Percentiles rank a stretch among this genome's conserved stretches.
phyloP scores from a whole-genome alignment of 106 monocot species.

The Ottelia alismoides region DNA sequence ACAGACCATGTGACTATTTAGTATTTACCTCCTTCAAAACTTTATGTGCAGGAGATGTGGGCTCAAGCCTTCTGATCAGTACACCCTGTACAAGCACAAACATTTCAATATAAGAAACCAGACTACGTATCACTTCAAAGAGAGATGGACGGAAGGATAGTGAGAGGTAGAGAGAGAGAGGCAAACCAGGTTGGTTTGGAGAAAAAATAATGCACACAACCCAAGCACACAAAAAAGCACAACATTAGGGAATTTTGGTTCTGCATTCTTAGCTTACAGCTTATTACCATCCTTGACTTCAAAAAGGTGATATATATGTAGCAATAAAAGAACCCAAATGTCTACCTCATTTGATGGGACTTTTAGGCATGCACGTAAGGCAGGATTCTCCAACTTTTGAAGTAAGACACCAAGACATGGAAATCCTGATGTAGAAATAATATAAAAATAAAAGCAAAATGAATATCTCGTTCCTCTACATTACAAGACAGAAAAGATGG shows the following conservation, averaged over 20 bases:
- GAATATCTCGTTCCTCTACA: no score
- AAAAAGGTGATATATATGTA: background rate
- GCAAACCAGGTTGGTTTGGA: background rate
- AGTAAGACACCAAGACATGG: slow-evolving; percentile 92
- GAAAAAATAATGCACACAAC: no score
- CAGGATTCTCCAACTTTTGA: slow-evolving; percentile 95
- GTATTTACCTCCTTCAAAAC: slow-evolving; percentile 64
- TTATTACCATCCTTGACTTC: background rate
- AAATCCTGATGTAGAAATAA: slow-evolving; percentile 88
- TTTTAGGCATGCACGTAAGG: slow-evolving; percentile 76
- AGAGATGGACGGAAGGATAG: no score
- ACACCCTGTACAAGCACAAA: slow-evolving; percentile 54
- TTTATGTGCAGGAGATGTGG: slow-evolving; percentile 65
- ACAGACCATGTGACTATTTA: background rate
- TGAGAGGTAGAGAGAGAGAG: no score
- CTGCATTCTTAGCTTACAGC: no score
- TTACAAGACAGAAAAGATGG: no score
- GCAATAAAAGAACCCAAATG: background rate
- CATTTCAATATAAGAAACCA: slow-evolving; percentile 1
- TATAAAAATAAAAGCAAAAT: no score
- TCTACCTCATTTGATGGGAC: slow-evolving; percentile 84
- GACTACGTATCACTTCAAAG: no score
- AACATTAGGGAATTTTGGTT: no score
- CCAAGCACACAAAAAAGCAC: no score
- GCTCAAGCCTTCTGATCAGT: slow-evolving; percentile 73